Conservation (phyloP, 1,139 yeast genomes). For the Pneumocystis canis region DNA sequence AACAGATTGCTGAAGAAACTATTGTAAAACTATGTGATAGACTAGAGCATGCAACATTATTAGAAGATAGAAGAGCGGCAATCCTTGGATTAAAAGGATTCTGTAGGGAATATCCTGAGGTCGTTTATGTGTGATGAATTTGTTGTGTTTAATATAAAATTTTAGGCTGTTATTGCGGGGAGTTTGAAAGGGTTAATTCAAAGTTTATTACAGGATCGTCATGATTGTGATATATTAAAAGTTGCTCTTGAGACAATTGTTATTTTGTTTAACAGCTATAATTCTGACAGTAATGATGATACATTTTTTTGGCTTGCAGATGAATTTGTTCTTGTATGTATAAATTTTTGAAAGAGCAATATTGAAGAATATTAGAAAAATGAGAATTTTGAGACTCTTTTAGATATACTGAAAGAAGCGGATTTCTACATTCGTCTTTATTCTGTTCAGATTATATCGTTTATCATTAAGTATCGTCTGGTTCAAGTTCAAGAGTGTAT, state of each 20-base stretch:
- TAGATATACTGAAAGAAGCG: slow-evolving; percentile 41
- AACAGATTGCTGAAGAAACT: slow-evolving; percentile 54
- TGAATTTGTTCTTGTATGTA: slow-evolving; percentile 50
- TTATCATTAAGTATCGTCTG: slow-evolving; percentile 66
- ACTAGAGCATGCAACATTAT: slow-evolving; percentile 62
- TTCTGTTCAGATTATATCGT: slow-evolving; percentile 71
- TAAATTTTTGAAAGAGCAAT: slow-evolving; percentile 16
- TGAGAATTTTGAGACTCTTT: slow-evolving; percentile 42
- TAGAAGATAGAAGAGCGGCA: slow-evolving; percentile 84
- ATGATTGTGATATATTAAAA: slow-evolving; percentile 58
- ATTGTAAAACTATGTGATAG: slow-evolving; percentile 82
- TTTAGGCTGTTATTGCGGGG: slow-evolving; percentile 57
- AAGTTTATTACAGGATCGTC: slow-evolving; percentile 50
- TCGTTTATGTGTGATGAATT: not conserved
- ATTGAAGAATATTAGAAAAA: slow-evolving; percentile 25
- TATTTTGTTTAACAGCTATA: slow-evolving; percentile 57
- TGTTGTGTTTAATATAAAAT: not conserved
- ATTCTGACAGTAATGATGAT: slow-evolving; percentile 42
- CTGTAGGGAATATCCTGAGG: slow-evolving; percentile 74
- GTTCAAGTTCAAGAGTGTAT: slow-evolving; percentile 59
- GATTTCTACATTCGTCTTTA: slow-evolving; percentile 72
- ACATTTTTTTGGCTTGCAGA: slow-evolving; percentile 92
- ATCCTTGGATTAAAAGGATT: slow-evolving; percentile 80
- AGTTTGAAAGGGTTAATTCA: slow-evolving; percentile 65
- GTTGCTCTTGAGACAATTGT: slow-evolving; percentile 77